Conservation (phyloP, 164 flowering plant genomes). For the Magnolia kwangsiensis region DNA sequence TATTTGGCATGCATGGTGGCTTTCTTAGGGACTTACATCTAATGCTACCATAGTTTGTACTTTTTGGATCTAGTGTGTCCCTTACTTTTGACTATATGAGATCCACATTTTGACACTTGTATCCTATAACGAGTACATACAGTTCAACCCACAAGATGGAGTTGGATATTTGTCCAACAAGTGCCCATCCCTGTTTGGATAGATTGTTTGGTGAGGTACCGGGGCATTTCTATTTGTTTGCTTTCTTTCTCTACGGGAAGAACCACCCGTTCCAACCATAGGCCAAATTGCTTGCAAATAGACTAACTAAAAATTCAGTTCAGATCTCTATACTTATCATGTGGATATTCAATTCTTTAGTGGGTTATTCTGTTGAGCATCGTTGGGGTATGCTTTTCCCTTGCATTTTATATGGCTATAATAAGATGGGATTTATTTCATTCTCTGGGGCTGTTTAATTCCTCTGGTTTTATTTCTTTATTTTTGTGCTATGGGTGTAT, state of each 20-base stretch:
- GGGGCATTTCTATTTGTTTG: neutral
- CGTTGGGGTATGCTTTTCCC: neutral
- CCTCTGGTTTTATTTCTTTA: neutral
- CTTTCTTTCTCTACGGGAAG: neutral
- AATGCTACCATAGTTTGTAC: too few relatives aligned
- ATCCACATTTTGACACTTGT: too few relatives aligned
- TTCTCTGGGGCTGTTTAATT: neutral
- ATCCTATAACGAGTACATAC: too few relatives aligned
- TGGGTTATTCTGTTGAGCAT: too few relatives aligned
- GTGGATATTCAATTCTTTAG: too few relatives aligned
- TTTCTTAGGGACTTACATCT: too few relatives aligned
- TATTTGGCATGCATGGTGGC: too few relatives aligned
- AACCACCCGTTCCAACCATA: neutral
- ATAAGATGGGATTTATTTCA: neutral
- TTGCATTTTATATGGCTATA: neutral
- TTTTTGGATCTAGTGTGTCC: too few relatives aligned
- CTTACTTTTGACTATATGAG: too few relatives aligned
- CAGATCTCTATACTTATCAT: neutral
- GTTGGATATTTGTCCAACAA: too few relatives aligned
- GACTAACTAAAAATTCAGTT: neutral
- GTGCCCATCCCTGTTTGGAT: neutral
- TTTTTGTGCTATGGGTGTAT: neutral
- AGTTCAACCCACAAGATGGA: too few relatives aligned
- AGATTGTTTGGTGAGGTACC: neutral
- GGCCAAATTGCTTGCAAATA: neutral